Conservation (phyloP, 352 stramenopile species). For the Stramenopiles sp. region DNA sequence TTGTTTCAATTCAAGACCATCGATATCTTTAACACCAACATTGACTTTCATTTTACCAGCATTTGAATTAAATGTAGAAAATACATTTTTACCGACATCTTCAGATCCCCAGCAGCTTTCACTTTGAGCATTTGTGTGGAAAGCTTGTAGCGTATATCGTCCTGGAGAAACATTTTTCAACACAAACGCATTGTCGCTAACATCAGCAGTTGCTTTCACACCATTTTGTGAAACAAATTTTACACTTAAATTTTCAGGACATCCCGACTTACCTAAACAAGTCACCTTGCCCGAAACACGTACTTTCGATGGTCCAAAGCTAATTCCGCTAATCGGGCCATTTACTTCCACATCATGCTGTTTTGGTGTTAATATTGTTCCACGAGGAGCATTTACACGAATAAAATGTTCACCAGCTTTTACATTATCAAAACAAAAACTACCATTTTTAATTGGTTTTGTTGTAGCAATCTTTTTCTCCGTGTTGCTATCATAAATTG, state of each 20-base stretch:
- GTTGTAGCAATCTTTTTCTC: not conserved
- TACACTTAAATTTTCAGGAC: not conserved
- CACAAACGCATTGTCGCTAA: not conserved
- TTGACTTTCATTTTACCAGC: not conserved
- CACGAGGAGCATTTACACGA: not conserved
- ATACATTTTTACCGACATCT: not conserved
- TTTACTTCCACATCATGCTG: not conserved
- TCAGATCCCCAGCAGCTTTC: not conserved
- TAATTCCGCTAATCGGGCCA: not conserved
- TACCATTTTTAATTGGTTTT: not conserved
- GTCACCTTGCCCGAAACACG: not conserved
- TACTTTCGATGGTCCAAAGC: not conserved
- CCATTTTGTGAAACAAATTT: not conserved
- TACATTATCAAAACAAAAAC: constrained; percentile 2
- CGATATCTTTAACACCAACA: not conserved
- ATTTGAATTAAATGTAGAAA: not conserved
- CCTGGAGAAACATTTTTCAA: not conserved
- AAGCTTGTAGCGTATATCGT: not conserved
- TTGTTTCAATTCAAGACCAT: not conserved
- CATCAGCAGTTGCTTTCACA: not conserved
- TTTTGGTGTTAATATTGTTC: not conserved
- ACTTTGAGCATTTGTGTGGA: not conserved
- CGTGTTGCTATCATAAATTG: not conserved
- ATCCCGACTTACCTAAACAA: not conserved
- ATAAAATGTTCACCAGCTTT: not conserved